Conservation (phyloP, 139 green algal species). For the Limnomonas spitsbergensis region DNA sequence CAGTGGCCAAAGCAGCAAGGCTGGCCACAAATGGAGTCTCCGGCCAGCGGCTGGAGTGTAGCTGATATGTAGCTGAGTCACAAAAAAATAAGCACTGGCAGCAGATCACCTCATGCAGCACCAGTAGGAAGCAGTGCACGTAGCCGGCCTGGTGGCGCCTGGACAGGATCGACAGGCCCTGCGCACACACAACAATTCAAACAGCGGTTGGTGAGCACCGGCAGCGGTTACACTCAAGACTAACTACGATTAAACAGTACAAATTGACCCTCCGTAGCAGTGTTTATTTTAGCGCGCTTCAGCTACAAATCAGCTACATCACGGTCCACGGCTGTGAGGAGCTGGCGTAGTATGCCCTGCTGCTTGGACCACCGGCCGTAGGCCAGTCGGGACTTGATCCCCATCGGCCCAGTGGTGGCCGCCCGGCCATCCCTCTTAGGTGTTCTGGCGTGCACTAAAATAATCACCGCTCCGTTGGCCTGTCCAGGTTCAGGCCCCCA, state of each 20-base stretch:
- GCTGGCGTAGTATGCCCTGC: neutral
- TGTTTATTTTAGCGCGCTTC: neutral
- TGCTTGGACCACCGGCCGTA: neutral
- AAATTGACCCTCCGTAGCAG: too few species aligned
- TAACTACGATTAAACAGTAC: neutral
- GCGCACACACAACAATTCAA: conserved; percentile 9
- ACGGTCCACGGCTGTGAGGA: neutral
- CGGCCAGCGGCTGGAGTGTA: too few species aligned
- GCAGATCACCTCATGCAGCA: neutral
- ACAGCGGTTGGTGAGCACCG: neutral
- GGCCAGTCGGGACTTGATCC: too few species aligned
- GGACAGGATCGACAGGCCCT: conserved; percentile 62
- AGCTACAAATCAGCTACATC: neutral
- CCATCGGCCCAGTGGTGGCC: too few species aligned
- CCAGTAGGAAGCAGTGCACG: conserved; percentile 51
- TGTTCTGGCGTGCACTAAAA: too few species aligned
- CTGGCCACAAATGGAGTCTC: too few species aligned
- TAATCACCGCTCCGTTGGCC: too few species aligned
- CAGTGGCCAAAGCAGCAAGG: too few species aligned
- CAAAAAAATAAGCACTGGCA: neutral
- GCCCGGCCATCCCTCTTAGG: too few species aligned
- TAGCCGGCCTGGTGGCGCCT: conserved; percentile 52
- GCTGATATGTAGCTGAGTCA: too few species aligned
- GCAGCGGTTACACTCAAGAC: neutral
- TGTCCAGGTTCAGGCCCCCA: too few species aligned